phyloP scores from a whole-genome alignment of 768 basidiomycete species.

The Glaciozyma antarctica region DNA sequence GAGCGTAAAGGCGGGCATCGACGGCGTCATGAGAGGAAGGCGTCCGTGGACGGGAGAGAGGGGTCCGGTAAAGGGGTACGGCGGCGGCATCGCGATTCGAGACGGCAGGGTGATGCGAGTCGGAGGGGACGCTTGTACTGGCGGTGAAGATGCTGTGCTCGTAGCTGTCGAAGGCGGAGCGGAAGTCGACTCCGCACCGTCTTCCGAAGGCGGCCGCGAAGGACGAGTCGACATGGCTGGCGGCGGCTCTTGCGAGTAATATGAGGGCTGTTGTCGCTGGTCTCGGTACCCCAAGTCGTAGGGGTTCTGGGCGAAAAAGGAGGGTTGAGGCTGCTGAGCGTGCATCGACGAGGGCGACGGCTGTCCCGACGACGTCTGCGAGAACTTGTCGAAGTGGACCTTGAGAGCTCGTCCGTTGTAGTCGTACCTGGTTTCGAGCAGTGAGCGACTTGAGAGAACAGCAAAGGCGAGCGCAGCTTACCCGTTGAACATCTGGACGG shows the following conservation, averaged over 20 bases:
- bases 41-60: constrained; percentile 45
- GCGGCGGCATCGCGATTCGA: constrained; percentile 41
- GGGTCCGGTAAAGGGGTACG: constrained; percentile 31
- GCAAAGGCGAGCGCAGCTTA: not conserved
- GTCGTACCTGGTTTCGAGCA: constrained; percentile 55
- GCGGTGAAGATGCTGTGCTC: not conserved
- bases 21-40: constrained; percentile 87
- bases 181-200: not conserved
- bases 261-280: constrained; percentile 1
- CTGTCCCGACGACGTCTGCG: constrained; percentile 5
- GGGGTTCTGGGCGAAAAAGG: not conserved
- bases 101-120: constrained; percentile 33
- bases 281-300: not conserved
- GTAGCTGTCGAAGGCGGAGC: not conserved
- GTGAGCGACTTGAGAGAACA: not conserved
- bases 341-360: constrained; percentile 1
- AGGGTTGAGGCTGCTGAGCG: constrained; percentile 1
- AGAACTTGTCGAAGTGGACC: constrained; percentile 81
- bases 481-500: constrained; percentile 84
- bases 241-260: too few species aligned
- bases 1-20: constrained; percentile 92
- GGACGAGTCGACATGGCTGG: too few species aligned
- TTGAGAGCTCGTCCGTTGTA: constrained; percentile 77
- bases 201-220: too few species aligned
- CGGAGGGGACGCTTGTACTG: not conserved